These are phyloP conservation scores for Allium cepa DNA, from an alignment of 106 monocot genomes.

Conservation along the genomic window DNA sequence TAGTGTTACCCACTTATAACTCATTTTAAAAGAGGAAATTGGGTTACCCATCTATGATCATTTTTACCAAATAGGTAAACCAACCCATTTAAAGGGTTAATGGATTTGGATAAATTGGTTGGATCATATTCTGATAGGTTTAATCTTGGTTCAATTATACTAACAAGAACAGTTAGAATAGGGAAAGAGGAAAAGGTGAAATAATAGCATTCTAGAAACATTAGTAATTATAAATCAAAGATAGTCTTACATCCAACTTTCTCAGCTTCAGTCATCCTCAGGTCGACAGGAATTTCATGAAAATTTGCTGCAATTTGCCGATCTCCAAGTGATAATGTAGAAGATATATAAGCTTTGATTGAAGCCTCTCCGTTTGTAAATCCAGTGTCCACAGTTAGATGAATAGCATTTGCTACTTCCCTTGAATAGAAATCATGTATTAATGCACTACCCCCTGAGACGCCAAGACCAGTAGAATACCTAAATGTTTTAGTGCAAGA, in stretches of 20 bases:
- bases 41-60: too few relatives aligned
- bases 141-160: too few relatives aligned
- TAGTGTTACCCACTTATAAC: too few relatives aligned
- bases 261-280: conserved; percentile 83
- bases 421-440: conserved; percentile 93
- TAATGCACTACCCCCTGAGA: conserved; percentile 76
- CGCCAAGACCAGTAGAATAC: conserved; percentile 93
- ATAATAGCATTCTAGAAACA: too few relatives aligned
- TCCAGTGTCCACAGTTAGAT: conserved; percentile 88
- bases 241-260: conserved; percentile 69
- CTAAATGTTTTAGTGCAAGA: conserved; percentile 20
- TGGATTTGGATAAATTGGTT: too few relatives aligned
- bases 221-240: not conserved
- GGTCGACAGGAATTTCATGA: conserved; percentile 87
- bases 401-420: conserved; percentile 76
- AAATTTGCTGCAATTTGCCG: conserved; percentile 84
- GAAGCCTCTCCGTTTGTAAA: conserved; percentile 82
- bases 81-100: too few relatives aligned
- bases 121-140: too few relatives aligned
- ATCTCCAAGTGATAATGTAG: conserved; percentile 74
- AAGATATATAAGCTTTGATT: conserved; percentile 80
- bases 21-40: too few relatives aligned
- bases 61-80: too few relatives aligned
- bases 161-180: too few relatives aligned
- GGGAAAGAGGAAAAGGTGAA: too few relatives aligned